phyloP scores from a whole-genome alignment of 2,329 filamentous ascomycete species.

The Nothopassalora personata region DNA sequence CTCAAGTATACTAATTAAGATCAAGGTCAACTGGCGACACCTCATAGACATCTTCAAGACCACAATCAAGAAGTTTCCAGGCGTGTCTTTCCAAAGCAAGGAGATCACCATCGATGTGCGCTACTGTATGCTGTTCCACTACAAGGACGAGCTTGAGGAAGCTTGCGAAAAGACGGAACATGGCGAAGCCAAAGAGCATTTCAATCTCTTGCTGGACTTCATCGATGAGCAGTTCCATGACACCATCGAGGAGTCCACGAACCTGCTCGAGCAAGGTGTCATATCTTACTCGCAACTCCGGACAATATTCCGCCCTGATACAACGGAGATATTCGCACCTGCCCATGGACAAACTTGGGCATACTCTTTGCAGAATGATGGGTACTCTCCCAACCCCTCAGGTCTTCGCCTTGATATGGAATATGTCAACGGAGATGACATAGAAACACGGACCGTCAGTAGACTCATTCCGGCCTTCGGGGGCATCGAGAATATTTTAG shows the following conservation, averaged over 20 bases:
- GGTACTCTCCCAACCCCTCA: conserved; percentile 24
- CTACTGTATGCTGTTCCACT: conserved; percentile 27
- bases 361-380: conserved; percentile 27
- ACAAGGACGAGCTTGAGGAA: conserved; percentile 25
- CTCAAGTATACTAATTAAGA: not conserved
- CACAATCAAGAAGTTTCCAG: conserved; percentile 24
- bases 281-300: conserved; percentile 39
- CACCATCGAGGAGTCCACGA: conserved; percentile 28
- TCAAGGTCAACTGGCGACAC: conserved; percentile 27
- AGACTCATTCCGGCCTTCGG: conserved; percentile 19
- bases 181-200: conserved; percentile 31
- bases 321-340: conserved; percentile 22
- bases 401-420: conserved; percentile 26
- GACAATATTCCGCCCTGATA: conserved; percentile 40
- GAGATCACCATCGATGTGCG: conserved; percentile 27
- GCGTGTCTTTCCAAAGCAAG: conserved; percentile 29
- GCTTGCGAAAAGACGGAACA: conserved; percentile 18
- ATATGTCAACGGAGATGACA: conserved; percentile 31
- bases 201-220: conserved; percentile 31
- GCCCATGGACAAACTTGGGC: conserved; percentile 30
- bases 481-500: conserved; percentile 20
- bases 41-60: conserved; percentile 28
- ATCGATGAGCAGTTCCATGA: conserved; percentile 25
- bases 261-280: conserved; percentile 26
- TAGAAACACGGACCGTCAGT: conserved; percentile 18